phyloP scores from a whole-genome alignment of 768 basidiomycete species.

The Lentinula sp. region DNA sequence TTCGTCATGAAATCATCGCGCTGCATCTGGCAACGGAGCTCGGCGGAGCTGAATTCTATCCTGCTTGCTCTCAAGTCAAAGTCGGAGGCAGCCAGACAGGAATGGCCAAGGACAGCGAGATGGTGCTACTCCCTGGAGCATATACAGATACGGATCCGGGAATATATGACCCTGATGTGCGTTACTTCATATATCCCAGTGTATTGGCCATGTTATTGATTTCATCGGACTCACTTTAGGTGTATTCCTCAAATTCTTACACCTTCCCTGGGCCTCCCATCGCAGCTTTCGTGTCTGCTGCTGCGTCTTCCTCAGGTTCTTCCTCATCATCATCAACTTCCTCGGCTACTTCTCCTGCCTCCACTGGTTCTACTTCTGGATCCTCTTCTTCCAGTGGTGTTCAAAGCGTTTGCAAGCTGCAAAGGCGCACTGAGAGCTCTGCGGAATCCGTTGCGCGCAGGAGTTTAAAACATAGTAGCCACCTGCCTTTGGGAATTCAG shows the following conservation, averaged over 20 bases:
- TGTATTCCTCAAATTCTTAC: conserved; percentile 28
- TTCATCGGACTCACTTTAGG: conserved; percentile 7
- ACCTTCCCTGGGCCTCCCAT: conserved; percentile 48
- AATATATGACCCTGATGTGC: conserved; percentile 50
- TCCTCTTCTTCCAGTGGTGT: not conserved
- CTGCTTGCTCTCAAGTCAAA: conserved; percentile 55
- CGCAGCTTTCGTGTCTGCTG: conserved; percentile 29
- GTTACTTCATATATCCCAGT: not conserved
- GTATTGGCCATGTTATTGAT: conserved; percentile 10
- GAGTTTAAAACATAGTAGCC: not conserved
- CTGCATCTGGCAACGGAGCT: conserved; percentile 51
- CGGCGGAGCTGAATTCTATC: conserved; percentile 81
- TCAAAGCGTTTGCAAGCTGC: not conserved
- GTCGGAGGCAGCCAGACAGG: conserved; percentile 50
- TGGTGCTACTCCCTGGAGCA: conserved; percentile 65
- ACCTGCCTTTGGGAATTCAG: not conserved
- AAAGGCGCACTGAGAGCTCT: not conserved
- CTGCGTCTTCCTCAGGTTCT: conserved; percentile 1
- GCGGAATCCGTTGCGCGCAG: not conserved
- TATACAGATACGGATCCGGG: conserved; percentile 69
- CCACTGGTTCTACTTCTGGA: not conserved
- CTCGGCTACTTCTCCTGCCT: conserved; percentile 1
- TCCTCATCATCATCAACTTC: conserved; percentile 8
- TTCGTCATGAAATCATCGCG: conserved; percentile 78
- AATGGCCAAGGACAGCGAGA: conserved; percentile 36